Evolutionary conservation across 2,329 filamentous ascomycete genomes (phyloP).

Genomic region (Arthrobotrys pseudoclavata): DNA sequence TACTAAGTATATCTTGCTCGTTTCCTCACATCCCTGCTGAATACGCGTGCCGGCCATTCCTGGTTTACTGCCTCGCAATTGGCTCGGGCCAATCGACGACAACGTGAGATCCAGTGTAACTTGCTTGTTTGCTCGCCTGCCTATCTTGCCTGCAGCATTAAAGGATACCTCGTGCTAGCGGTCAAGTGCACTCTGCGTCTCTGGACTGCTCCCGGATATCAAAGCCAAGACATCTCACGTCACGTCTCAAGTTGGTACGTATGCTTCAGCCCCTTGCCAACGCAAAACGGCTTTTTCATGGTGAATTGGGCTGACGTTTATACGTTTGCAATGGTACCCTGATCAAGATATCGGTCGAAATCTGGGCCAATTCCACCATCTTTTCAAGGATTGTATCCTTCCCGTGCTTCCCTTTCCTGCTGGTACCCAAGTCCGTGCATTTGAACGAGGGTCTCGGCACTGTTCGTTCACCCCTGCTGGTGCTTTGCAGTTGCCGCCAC

Average conservation of each 20-base stretch:
- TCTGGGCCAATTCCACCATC: slow-evolving; percentile 29
- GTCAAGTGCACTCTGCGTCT: background rate
- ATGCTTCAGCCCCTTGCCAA: slow-evolving; percentile 29
- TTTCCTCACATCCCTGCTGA: slow-evolving; percentile 39
- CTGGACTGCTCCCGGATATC: slow-evolving; percentile 16
- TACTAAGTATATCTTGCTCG: slow-evolving; percentile 30
- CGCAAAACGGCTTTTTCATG: slow-evolving; percentile 22
- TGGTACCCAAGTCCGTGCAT: slow-evolving; percentile 36
- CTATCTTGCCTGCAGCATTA: slow-evolving; percentile 2
- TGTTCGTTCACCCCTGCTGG: slow-evolving; percentile 50
- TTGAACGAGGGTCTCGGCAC: slow-evolving; percentile 46
- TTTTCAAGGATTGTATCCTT: slow-evolving; percentile 28
- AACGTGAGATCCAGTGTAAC: slow-evolving; percentile 36
- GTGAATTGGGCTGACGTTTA: slow-evolving; percentile 7
- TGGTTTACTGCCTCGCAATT: slow-evolving; percentile 42
- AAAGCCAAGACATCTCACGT: slow-evolving; percentile 35
- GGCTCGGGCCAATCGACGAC: slow-evolving; percentile 30
- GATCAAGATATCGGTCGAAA: slow-evolving; percentile 27
- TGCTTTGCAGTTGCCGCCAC: slow-evolving; percentile 48
- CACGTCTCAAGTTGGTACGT: slow-evolving; percentile 22
- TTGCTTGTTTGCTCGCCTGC: slow-evolving; percentile 21
- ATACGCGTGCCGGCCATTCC: slow-evolving; percentile 39
- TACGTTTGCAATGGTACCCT: slow-evolving; percentile 3
- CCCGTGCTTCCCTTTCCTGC: slow-evolving; percentile 10
- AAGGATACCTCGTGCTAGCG: slow-evolving; percentile 6